Base-by-base conservation (phyloP, 179 eudicot genomes). In the Silene coronaria region DNA sequence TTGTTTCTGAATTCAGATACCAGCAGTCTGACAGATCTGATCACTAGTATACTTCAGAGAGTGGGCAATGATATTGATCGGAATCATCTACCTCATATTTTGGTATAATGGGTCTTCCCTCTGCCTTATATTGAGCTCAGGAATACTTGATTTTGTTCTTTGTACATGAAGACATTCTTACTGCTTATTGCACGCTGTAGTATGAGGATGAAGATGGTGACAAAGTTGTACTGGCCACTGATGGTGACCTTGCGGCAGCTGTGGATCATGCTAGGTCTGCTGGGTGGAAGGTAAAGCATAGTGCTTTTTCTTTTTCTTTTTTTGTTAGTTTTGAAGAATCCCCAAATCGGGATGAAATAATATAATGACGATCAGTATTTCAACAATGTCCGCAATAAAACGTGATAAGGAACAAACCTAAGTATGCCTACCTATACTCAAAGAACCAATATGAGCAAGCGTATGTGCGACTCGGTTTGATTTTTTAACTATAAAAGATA, bases 121-220 rank as follows among this genome's bases (percentile, higher is more conserved):
- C 55, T 48, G 19, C 57, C 16, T 42, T 22, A 19, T 58, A 38
- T 78, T 58, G 27, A 38, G 13, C 42, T 51, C 42, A 17, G 22
- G 34, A 9, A 32, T 59, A 62, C 64, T 16, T 48, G 23, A 67
- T 69, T 48, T 24, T 4, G 24, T 75, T 51, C 66, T 64, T 42
- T 9, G 63, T 53, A 48, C 30, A 59, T 77, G 38, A 72, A 28
- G 26, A 55, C 16, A 7, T 71, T 64, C 63, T 28, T 32, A 72
- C 16, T 60, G 48, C 26, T 60, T 26, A 17, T 14, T 58, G 72
- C 78, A 30, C 75, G 58, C 70, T 85, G 82, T 75, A 96, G 99
- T 96, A 93, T 82, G 98, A 96, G 85, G 99, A 96, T 79, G 98
- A 96, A 87, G 99, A 96, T 74, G 80, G 85, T 34, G 99, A 96